Evolutionary conservation across 345 rosid genomes (phyloP), one percentile per base, ranked within the genome.

Genomic region (Linum lewisii): DNA sequence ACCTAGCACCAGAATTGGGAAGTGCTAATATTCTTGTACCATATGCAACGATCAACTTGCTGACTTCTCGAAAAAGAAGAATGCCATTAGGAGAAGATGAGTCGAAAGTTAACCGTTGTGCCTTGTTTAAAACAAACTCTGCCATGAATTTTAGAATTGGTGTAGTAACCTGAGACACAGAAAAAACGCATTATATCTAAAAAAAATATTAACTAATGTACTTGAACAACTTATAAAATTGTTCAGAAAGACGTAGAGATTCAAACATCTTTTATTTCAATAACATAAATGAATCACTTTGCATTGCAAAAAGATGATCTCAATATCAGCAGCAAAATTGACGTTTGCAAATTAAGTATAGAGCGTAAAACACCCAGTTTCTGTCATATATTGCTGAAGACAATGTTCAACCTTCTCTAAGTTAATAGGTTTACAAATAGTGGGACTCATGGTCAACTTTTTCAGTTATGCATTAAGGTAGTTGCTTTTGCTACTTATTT

Each of bases 1-100:
- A 11, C 11, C 47, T 42, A 69, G 90, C 99, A 25, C 97, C 85
- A 58, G 73, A 92, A 78, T 84, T 90, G 66, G 99, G 99, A 66
- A 90, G 88, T 68, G 97, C 71, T 73, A 90, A 76, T 62, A 94
- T 90, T 75, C 99, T 84, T 71, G 95, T 78, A 63, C 99, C 99
- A 68, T 94, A 94, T 66, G 88, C 88, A 65, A 94, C 95, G 70
- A 87, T 82, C 63, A 94, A 61, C 79, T 94, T 94, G 82, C 99
- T 94, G 78, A 87, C 96, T 83, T 94, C 99, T 25, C 99, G 93
- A 78, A 94, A 94, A 61, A 94, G 99, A 61, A 94, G 96, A 77
- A 94, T 90, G 74, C 99, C 99, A 72, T 94, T 90, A 54, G 97
- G 96, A 66, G 99, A 94, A 63, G 97, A 90, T 6, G 97, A 85